Conservation (phyloP, 441 rosid species). For the Adansonia grandidieri region DNA sequence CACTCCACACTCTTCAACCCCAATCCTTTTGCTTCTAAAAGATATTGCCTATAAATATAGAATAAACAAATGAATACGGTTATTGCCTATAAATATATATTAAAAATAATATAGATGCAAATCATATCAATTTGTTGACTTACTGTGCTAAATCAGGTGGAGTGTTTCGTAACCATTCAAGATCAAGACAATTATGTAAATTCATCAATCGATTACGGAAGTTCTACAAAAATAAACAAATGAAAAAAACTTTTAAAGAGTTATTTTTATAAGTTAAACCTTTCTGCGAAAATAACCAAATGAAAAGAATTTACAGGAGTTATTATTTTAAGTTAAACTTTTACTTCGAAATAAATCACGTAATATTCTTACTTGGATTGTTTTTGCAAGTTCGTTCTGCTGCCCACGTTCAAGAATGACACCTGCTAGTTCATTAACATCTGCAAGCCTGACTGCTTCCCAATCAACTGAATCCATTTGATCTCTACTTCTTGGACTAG, state of each 20-base stretch:
- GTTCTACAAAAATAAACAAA: constrained; percentile 38
- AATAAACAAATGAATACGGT: not conserved
- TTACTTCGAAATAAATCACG: too few relatives aligned
- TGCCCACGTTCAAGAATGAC: constrained; percentile 60
- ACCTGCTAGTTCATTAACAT: constrained; percentile 34
- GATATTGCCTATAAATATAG: constrained; percentile 47
- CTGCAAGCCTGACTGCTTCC: constrained; percentile 55
- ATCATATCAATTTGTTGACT: constrained; percentile 11
- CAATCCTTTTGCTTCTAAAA: constrained; percentile 59
- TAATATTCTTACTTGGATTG: constrained; percentile 50
- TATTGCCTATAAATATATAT: not conserved
- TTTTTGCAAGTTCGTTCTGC: constrained; percentile 44
- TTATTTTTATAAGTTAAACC: not conserved
- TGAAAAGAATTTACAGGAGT: not conserved
- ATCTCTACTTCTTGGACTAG: constrained; percentile 32
- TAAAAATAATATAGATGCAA: too few relatives aligned
- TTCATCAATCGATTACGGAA: constrained; percentile 48
- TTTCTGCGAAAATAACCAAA: constrained; percentile 38
- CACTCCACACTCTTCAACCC: constrained; percentile 82
- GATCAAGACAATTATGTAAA: constrained; percentile 52
- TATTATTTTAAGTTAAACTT: not conserved
- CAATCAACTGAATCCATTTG: constrained; percentile 62
- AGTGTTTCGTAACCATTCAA: constrained; percentile 75
- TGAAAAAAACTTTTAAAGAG: not conserved
- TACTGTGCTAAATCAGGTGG: constrained; percentile 63